phyloP scores from a whole-genome alignment of 2,329 filamentous ascomycete genomes.

The Apiospora hydei region DNA sequence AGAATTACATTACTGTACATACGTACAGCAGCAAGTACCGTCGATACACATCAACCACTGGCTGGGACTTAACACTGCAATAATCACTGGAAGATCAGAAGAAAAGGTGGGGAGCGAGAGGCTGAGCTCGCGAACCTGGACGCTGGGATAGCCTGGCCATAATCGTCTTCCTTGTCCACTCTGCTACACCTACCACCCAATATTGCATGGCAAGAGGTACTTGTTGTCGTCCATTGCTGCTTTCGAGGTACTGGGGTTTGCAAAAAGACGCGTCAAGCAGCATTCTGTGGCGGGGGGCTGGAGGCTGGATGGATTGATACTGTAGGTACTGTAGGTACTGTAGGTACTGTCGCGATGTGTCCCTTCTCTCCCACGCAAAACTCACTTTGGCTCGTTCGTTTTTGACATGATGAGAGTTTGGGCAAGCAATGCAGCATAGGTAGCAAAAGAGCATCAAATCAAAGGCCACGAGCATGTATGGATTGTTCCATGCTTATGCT shows the following conservation, averaged over 20 bases:
- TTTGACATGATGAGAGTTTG: not conserved
- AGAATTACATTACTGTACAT: constrained; percentile 21
- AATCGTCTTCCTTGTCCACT: constrained; percentile 18
- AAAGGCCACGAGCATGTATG: not conserved
- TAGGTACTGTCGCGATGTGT: not conserved
- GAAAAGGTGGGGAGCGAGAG: constrained; percentile 11
- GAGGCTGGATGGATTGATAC: not conserved
- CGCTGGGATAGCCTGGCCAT: constrained; percentile 18
- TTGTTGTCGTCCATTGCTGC: not conserved
- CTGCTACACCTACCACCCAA: constrained; percentile 15
- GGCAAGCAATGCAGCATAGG: not conserved
- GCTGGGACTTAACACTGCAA: constrained; percentile 14
- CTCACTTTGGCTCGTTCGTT: not conserved
- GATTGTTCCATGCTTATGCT: constrained; percentile 17
- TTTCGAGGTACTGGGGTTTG: not conserved
- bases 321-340: not conserved
- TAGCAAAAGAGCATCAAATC: not conserved
- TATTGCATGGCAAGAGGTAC: constrained; percentile 8
- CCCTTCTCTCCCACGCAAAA: not conserved
- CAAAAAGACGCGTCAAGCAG: constrained; percentile 2
- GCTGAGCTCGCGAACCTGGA: constrained; percentile 11
- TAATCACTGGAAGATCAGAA: constrained; percentile 19
- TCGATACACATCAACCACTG: not conserved
- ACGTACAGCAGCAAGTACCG: not conserved
- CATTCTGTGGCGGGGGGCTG: constrained; percentile 2